Percentiles rank a stretch among this genome's conserved stretches.
These are phyloP conservation scores for Candida sanyaensis DNA, from an alignment of 1,139 yeast genomes.

Conservation along the genomic window DNA sequence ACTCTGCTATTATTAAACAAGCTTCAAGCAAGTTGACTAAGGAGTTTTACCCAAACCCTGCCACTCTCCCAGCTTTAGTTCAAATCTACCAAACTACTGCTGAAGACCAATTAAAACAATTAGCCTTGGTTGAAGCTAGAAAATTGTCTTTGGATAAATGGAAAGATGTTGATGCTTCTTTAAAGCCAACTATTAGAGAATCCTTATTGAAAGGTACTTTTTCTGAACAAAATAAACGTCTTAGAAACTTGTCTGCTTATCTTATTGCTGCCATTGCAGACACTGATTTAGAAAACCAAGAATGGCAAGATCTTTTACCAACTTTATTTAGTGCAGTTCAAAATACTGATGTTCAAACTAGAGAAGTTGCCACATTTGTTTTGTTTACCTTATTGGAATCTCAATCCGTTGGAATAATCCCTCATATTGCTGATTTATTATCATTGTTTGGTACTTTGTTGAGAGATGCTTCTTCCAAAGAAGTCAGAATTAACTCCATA, in stretches of 20 bases:
- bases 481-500: constrained; percentile 81
- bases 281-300: constrained; percentile 60
- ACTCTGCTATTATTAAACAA: constrained; percentile 73
- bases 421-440: constrained; percentile 67
- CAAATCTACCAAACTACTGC: constrained; percentile 73
- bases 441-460: constrained; percentile 68
- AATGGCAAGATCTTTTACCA: constrained; percentile 82
- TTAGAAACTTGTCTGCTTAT: constrained; percentile 89
- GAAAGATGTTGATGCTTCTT: constrained; percentile 55
- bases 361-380: constrained; percentile 85
- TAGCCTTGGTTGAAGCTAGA: constrained; percentile 95
- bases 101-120: constrained; percentile 67
- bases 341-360: constrained; percentile 54
- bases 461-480: constrained; percentile 64
- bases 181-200: constrained; percentile 63
- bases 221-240: constrained; percentile 54
- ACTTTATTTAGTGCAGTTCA: constrained; percentile 71
- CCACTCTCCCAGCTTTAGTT: constrained; percentile 78
- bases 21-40: constrained; percentile 77
- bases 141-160: constrained; percentile 76
- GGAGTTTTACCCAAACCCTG: constrained; percentile 71
- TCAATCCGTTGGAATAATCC: constrained; percentile 62
- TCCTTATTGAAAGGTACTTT: constrained; percentile 72
- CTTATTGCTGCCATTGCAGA: constrained; percentile 86
- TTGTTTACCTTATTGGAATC: constrained; percentile 78